Percentiles rank a stretch among this genome's conserved stretches.
phyloP scores from a whole-genome alignment of 2,329 filamentous ascomycete species.

The Cyphellophora attinorum region DNA sequence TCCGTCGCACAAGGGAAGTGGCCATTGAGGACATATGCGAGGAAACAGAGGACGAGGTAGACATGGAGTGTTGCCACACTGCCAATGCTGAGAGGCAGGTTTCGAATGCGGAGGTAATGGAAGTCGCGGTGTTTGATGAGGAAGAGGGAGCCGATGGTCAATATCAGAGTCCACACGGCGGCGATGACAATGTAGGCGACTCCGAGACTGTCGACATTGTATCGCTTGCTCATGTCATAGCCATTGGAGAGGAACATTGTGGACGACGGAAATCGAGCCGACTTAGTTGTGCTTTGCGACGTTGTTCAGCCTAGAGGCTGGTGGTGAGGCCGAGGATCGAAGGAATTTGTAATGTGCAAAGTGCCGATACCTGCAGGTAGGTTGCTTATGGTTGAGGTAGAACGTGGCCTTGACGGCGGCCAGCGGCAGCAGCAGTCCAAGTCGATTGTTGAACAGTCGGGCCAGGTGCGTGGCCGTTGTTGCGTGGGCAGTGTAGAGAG shows the following conservation, averaged over 20 bases:
- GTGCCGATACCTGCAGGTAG: too few species aligned
- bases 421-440: too few species aligned
- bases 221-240: conserved; percentile 16
- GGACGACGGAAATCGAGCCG: too few species aligned
- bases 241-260: conserved; percentile 6
- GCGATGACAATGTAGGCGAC: conserved; percentile 16
- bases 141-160: conserved; percentile 23
- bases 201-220: conserved; percentile 17
- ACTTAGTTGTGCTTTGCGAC: too few species aligned
- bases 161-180: conserved; percentile 24
- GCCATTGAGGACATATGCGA: conserved; percentile 26
- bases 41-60: conserved; percentile 26
- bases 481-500: too few species aligned
- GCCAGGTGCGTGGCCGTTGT: too few species aligned
- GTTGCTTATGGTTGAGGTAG: too few species aligned
- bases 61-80: conserved; percentile 29
- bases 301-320: too few species aligned
- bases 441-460: too few species aligned
- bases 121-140: conserved; percentile 24
- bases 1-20: conserved; percentile 42
- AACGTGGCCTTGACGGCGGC: too few species aligned
- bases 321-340: too few species aligned
- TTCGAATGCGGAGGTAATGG: conserved; percentile 28
- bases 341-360: too few species aligned
- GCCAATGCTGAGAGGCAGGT: conserved; percentile 26